Conservation (phyloP, 2,329 filamentous ascomycete genomes). For the Beauveria bassiana region DNA sequence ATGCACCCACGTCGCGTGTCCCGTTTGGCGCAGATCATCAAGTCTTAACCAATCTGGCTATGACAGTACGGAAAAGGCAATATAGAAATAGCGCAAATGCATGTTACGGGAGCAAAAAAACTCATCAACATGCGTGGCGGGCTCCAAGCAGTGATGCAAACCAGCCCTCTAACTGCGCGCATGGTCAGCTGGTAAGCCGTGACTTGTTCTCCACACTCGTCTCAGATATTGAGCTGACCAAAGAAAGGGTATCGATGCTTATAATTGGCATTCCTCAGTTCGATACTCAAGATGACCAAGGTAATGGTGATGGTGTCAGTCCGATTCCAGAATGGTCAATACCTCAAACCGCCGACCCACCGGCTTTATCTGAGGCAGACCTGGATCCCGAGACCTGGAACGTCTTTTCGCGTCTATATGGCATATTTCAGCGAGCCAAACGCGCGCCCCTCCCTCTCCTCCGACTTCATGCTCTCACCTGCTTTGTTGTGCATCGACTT, state of each 20-base stretch:
- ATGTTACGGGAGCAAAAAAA: slow-evolving; percentile 41
- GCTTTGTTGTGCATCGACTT: slow-evolving; percentile 45
- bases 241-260: slow-evolving; percentile 47
- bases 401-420: slow-evolving; percentile 35
- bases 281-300: slow-evolving; percentile 39
- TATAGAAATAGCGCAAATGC: slow-evolving; percentile 33
- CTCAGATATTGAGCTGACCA: neutral
- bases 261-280: slow-evolving; percentile 47
- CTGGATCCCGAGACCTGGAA: slow-evolving; percentile 28
- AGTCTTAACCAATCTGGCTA: neutral
- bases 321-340: slow-evolving; percentile 41
- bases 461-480: slow-evolving; percentile 46
- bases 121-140: slow-evolving; percentile 44
- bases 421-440: slow-evolving; percentile 30
- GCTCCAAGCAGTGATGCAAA: slow-evolving; percentile 37
- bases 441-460: slow-evolving; percentile 26
- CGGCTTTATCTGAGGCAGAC: slow-evolving; percentile 17
- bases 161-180: slow-evolving; percentile 45
- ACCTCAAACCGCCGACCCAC: slow-evolving; percentile 5
- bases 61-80: slow-evolving; percentile 46
- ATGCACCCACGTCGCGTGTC: too few species aligned
- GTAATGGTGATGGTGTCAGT: slow-evolving; percentile 39
- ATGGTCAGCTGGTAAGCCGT: slow-evolving; percentile 44
- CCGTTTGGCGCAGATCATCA: neutral
- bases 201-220: neutral